Base-by-base conservation (phyloP, 768 basidiomycete genomes). In the Termitomyces sp. region DNA sequence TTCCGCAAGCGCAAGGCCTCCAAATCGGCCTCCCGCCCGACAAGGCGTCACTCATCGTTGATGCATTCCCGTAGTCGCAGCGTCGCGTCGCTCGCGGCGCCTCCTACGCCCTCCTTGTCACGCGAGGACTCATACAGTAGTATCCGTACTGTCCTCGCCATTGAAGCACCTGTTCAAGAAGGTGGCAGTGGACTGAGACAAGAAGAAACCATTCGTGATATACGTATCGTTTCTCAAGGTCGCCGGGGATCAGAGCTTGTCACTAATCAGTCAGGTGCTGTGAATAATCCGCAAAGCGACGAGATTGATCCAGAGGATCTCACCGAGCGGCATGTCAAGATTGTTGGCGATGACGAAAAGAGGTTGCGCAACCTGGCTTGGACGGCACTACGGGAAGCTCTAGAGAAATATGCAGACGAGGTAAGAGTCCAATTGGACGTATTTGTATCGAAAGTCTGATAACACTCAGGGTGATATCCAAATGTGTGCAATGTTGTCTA, bases 401-500 rank as follows among this genome's bases (percentile, higher is more conserved):
- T 91, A 42, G 88, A 91, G 61, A 73, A 73, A n/a, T 85, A 85
- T 67, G 82, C 84, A 2, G 86, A 87, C 61, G 76, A 85, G 75
- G 89, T 89, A 60, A 31, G 71, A 62, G 10, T 38, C 17, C 46
- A 17, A 58, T 49, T 34, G 2, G 2, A 47, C 48, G 38, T 37
- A 37, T 31, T 46, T 20, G 5, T 40, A 51, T 10, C 12, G 53
- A 4, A 8, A 20, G 42, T 31, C 62, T 56, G n/a, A 17, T 61
- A 25, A 47, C 60, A 60, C 32, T 63, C 14, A 92, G 88, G 92
- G 92, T 14, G 87, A 94, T 67, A 76, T 92, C 1, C 92, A 92
- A 67, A 89, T 86, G 79, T 92, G 91, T 71, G 85, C 89, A 1
- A 83, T 90, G 79, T 69, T 94, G 15, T 78, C 83, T 3, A 67